Conservation (phyloP, 1,139 yeast genomes). For the Candida sanyaensis region DNA sequence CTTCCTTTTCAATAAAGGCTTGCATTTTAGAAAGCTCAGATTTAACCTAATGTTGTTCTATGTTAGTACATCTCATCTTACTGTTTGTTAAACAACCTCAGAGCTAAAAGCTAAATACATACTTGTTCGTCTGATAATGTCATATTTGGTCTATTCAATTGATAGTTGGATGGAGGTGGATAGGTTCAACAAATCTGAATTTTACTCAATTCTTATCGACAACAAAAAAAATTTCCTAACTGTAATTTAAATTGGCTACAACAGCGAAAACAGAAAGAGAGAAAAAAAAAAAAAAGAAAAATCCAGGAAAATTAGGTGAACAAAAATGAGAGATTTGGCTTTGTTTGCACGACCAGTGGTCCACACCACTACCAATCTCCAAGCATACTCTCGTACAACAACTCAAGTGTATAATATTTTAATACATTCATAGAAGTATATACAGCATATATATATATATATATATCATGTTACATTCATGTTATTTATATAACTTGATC, state of each 20-base stretch:
- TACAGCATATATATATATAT: too few relatives aligned
- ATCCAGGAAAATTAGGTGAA: neutral
- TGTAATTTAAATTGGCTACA: conserved; percentile 1
- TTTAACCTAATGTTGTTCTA: conserved; percentile 59
- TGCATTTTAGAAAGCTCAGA: conserved; percentile 98
- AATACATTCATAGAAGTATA: too few relatives aligned
- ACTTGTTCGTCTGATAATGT: conserved; percentile 52
- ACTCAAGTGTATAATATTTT: too few relatives aligned
- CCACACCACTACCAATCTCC: neutral
- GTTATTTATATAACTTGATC: conserved; percentile 32
- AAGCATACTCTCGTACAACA: too few relatives aligned
- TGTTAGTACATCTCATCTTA: conserved; percentile 9
- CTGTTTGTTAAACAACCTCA: neutral
- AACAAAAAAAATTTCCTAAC: conserved; percentile 1
- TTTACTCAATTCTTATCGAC: conserved; percentile 9
- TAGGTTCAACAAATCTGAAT: neutral
- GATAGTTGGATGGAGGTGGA: neutral
- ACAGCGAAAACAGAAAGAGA: neutral
- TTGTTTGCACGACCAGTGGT: conserved; percentile 2
- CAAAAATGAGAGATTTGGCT: neutral
- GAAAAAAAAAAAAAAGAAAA: neutral
- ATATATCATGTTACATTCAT: neutral
- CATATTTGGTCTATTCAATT: conserved; percentile 23
- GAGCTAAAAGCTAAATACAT: conserved; percentile 20
- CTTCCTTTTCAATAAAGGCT: conserved; percentile 98